These are phyloP conservation scores for Teratosphaeria zuluensis DNA, from an alignment of 2,329 filamentous ascomycete species.

Conservation along the genomic window DNA sequence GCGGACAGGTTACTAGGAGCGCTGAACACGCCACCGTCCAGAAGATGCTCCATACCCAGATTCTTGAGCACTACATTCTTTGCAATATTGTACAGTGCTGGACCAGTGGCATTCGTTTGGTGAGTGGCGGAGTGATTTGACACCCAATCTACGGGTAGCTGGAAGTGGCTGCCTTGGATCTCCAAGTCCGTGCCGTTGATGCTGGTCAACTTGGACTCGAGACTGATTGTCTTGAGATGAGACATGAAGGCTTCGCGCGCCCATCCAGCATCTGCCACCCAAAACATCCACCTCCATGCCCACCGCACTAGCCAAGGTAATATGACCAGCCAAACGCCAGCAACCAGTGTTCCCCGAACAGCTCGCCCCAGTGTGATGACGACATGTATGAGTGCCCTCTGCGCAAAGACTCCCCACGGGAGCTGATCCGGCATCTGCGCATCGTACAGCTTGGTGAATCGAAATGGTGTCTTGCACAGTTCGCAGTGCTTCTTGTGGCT, in stretches of 20 bases:
- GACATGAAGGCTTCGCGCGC: constrained; percentile 30
- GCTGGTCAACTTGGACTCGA: background rate
- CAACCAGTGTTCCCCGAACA: constrained; percentile 62
- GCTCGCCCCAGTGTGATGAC: constrained; percentile 28
- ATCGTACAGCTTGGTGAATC: constrained; percentile 95
- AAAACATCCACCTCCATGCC: constrained; percentile 90
- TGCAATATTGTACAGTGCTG: background rate
- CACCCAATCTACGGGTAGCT: background rate
- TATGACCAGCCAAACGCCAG: constrained; percentile 78
- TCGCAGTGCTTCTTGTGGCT: constrained; percentile 99
- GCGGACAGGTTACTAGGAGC: background rate
- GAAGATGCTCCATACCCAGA: background rate
- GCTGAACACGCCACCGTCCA: background rate
- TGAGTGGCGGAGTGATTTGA: background rate
- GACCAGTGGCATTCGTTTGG: background rate
- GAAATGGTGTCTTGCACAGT: constrained; percentile 95
- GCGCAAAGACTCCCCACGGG: constrained; percentile 70
- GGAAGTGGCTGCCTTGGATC: background rate
- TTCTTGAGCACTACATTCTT: constrained; percentile 2
- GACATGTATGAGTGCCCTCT: constrained; percentile 65
- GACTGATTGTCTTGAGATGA: constrained; percentile 8
- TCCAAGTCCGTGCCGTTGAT: constrained; percentile 3
- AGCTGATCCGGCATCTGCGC: constrained; percentile 83
- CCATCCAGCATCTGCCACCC: constrained; percentile 75
- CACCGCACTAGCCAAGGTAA: constrained; percentile 85